phyloP scores from a whole-genome alignment of 163 green algal species.

The Chlamydomonas reinhardtii region DNA sequence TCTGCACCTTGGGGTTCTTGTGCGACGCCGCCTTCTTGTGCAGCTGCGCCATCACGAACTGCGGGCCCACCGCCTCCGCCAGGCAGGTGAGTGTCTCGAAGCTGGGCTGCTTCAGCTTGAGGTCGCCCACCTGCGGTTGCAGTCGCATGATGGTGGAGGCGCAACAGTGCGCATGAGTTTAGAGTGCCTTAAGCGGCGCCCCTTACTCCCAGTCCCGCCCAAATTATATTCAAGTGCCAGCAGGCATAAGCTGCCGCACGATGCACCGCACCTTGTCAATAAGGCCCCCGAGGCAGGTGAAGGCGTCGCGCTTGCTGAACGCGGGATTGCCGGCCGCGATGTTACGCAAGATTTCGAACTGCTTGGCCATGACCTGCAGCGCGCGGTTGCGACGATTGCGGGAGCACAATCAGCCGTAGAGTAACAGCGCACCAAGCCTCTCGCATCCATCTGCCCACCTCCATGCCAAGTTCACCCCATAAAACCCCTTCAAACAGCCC shows the following conservation, averaged over 20 bases:
- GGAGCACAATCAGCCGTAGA: too few relatives aligned
- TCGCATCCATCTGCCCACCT: too few relatives aligned
- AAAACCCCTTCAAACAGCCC: background rate
- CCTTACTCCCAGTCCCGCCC: too few relatives aligned
- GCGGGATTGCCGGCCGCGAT: constrained; percentile 44
- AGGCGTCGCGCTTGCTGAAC: constrained; percentile 52
- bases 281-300: constrained; percentile 49
- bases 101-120: constrained; percentile 89
- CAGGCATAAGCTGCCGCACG: too few relatives aligned
- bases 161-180: too few relatives aligned
- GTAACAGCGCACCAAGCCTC: too few relatives aligned
- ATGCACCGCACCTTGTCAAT: constrained; percentile 57
- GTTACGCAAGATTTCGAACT: constrained; percentile 80
- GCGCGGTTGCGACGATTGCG: too few relatives aligned
- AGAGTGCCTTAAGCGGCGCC: too few relatives aligned
- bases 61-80: constrained; percentile 85
- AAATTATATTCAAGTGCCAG: too few relatives aligned
- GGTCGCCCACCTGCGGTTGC: constrained; percentile 84
- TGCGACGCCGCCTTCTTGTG: constrained; percentile 85
- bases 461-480: too few relatives aligned
- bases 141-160: too few relatives aligned
- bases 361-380: constrained; percentile 83
- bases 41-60: constrained; percentile 87
- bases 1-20: constrained; percentile 97
- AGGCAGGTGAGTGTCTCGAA: constrained; percentile 79